Base-by-base conservation (phyloP, 2,329 filamentous ascomycete species). In the Arthrobotrys megalospora region DNA sequence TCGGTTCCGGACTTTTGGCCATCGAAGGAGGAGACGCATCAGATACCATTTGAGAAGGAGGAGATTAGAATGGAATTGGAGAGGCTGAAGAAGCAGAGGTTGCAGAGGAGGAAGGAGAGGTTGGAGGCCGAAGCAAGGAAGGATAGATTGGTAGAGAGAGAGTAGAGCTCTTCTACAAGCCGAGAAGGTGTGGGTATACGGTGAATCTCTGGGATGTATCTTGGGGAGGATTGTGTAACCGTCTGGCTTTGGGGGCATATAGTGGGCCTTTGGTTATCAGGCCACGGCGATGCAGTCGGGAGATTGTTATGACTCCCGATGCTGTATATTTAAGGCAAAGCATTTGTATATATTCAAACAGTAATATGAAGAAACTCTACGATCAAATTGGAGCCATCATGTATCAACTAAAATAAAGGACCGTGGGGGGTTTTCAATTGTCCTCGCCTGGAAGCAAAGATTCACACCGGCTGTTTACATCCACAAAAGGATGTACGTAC, bases 1-100 rank as follows among this genome's bases (percentile, higher is more conserved):
- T 86, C 89, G 58, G 93, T 98, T 0, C 91, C 92, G 21, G 92
- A 92, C 73, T 99, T 99, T 88, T 99, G 96, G 96, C 96, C 96
- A 32, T 93, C 91, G 82, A 87, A 90, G 3, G 91, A 92, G 80
- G 88, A 94, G 83, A 91, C 91, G 77, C 91, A 96, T 85, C 89
- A 88, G 82, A 89, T 96, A 53, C 93, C 93, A 1, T 89, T 89
- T 76, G 92, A 96, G 81, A 87, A 88, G 80, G 92, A 96, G 69
- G 93, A 96, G 85, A 96, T 99, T 82, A 89, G 91, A 73, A 88
- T 88, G 80, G 96, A 99, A 86, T 87, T 96, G 81, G 88, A 92
- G 83, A 87, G 93, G 80, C 79, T 85, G 80, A 83, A 84, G 73
- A 83, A 83, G 63, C 81, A 82, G 80, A 81, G 84, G 65, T 63